A percentile compares a stretch with the other conserved stretches of the same genome.
phyloP scores from a whole-genome alignment of 441 rosid species.

The Lagerstroemia fauriei region DNA sequence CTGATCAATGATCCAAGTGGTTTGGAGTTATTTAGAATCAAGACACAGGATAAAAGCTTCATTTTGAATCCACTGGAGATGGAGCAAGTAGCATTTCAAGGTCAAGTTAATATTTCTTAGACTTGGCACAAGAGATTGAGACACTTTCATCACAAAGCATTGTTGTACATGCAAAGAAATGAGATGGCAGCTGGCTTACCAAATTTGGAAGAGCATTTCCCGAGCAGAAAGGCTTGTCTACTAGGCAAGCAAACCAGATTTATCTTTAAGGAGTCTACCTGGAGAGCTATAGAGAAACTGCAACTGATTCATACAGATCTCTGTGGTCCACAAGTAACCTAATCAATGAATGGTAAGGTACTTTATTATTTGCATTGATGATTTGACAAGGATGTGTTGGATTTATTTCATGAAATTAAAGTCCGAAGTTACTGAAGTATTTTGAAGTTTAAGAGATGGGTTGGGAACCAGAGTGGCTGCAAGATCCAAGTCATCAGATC shows the following conservation, averaged over 20 bases:
- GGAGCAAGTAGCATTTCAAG: neutral
- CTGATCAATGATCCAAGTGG: neutral
- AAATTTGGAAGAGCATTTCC: neutral
- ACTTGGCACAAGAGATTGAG: neutral
- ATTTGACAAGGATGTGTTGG: constrained; percentile 4
- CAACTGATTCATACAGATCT: neutral
- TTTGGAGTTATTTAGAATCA: neutral
- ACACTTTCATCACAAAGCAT: neutral
- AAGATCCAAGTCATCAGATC: neutral
- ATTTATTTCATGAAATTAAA: neutral
- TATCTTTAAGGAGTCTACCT: neutral
- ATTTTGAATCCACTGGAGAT: neutral
- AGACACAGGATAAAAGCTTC: neutral
- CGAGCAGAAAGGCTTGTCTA: neutral
- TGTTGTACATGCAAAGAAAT: neutral
- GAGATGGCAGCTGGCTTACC: neutral
- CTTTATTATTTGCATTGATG: constrained; percentile 7
- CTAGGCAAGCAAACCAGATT: neutral
- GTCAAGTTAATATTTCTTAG: neutral
- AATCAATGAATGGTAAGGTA: neutral
- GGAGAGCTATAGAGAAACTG: neutral
- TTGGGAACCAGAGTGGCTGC: neutral
- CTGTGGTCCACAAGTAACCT: neutral
- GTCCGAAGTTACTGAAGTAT: neutral
- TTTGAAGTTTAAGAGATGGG: constrained; percentile 1